Evolutionary conservation across 345 rosid species (phyloP).

Genomic region (Geranium rotundifolium): DNA sequence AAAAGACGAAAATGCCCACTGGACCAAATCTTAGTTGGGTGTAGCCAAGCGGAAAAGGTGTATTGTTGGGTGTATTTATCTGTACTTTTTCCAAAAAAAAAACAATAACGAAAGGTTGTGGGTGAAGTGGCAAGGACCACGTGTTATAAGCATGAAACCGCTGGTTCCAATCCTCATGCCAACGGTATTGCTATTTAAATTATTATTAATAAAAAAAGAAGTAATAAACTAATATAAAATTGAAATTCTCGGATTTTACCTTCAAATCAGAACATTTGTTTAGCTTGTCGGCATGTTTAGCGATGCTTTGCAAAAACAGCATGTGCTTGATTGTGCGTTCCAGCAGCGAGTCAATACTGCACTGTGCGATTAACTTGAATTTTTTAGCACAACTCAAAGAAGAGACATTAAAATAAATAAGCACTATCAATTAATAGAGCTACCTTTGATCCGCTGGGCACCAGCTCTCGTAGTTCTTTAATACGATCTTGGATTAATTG

Average conservation of each 20-base stretch:
- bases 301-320: constrained; percentile 71
- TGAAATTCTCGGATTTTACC: constrained; percentile 24
- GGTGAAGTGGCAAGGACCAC: too few species aligned
- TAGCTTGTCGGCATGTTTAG: constrained; percentile 84
- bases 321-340: constrained; percentile 93
- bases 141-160: too few species aligned
- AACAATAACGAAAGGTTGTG: too few species aligned
- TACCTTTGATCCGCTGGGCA: constrained; percentile 95
- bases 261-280: constrained; percentile 54
- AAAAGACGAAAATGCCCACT: too few species aligned
- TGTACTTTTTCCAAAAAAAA: too few species aligned
- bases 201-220: too few species aligned
- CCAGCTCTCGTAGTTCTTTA: constrained; percentile 93
- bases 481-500: constrained; percentile 95
- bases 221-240: not conserved
- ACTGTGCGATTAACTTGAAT: constrained; percentile 40
- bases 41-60: too few species aligned
- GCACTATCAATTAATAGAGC: constrained; percentile 5
- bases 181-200: too few species aligned
- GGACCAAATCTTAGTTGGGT: too few species aligned
- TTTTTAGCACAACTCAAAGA: constrained; percentile 16
- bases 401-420: constrained; percentile 3
- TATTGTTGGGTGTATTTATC: too few species aligned
- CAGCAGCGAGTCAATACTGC: constrained; percentile 94
- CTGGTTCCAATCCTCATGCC: too few species aligned